Base-by-base conservation (phyloP, 352 stramenopile genomes). In the Globisporangium orthogonon region DNA sequence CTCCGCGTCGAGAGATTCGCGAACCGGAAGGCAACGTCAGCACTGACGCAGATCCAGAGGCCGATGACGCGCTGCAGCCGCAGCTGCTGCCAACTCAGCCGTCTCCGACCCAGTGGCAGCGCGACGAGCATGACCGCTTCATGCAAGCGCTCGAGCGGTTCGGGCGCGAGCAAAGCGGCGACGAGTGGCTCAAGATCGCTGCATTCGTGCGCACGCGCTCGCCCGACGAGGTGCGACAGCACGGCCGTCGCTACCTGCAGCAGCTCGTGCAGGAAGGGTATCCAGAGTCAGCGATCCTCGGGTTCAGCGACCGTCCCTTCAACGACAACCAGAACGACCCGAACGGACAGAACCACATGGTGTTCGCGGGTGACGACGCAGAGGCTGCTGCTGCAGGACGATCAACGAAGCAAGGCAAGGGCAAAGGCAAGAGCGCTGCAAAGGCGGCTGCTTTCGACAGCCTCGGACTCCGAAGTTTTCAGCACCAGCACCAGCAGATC, bases 61-160 rank as follows among this genome's bases (percentile, higher is more conserved):
- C 31, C 10, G 17, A 43, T 15, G 37, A 17, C 37, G 11, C 37
- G 37, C 37, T 17, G 37, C 10, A 4, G 11, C 37, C 11, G 37
- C 10, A 4, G 11, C 37, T 43, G 7, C 10, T 43, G 11, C 7
- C 15, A 13, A 43, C 37, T 10, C 37, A 43, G 10, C 23, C 23
- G 1, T 17, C 11, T 13, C 11, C 11, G 37, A 43, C 31, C 3
- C 57, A 63, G 17, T 94, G 86, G 83, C 65, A 71, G 7, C 67
- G 59, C 51, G 80, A 91, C 17, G 83, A 95, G 55, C 86, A 95
- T 61, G 69, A 62, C 17, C 68, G 84, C 13, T 94, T 95, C 69
- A 83, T 95, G 65, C 78, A 90, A 55, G 84, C 78, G 14, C 69
- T 95, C 7, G 86, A 95, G 60, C 61, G 73, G 13, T 90, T 81